Evolutionary conservation across 2,329 filamentous ascomycete species (phyloP), one percentile per base, ranked within the genome.

Genomic region (Penicillium sp.): DNA sequence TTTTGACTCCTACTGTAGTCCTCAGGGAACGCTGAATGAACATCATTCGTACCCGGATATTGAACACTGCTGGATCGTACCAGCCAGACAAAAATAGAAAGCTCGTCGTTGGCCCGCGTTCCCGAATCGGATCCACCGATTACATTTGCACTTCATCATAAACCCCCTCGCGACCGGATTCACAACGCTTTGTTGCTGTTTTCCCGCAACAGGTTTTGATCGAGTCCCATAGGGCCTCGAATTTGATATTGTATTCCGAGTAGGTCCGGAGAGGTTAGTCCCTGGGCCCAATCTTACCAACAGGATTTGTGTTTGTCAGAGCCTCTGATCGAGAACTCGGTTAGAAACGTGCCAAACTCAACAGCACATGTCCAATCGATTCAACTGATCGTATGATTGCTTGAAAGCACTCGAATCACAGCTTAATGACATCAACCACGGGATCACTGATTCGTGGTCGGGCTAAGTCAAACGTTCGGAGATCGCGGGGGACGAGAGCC

Each of bases 131-230:
- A 24, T 22, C 39, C 40, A 35, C 40, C 40, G 31, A 41, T 36
- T 41, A 54, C 14, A 36, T 54, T 35, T 54, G 33, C 39, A 41
- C 40, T 44, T 46, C 39, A 44, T 54, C 51, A 54, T 46, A 22
- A 43, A 37, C 2, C 41, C 51, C 40, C 40, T 22, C 33, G 10
- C 18, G 40, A 54, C 31, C 51, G 24, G 40, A 37, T 54, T 19
- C 10, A 27, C 22, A 46, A 46, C 18, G 24, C 46, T 35, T 35
- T 54, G 40, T 54, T 36, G 19, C n/a, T 22, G 36, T 49, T 49
- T 49, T 24, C 33, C 31, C n/a, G 14, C 6, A 49, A 49, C 31
- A 49, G 46, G 46, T 49, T 49, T 33, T 49, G 46, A 49, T 6
- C 16, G 16, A 19, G 22, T 35, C 19, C 3, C 19, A 19, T 33